Evolutionary conservation across 345 rosid genomes (phyloP).

Genomic region (Salix arbutifolia): DNA sequence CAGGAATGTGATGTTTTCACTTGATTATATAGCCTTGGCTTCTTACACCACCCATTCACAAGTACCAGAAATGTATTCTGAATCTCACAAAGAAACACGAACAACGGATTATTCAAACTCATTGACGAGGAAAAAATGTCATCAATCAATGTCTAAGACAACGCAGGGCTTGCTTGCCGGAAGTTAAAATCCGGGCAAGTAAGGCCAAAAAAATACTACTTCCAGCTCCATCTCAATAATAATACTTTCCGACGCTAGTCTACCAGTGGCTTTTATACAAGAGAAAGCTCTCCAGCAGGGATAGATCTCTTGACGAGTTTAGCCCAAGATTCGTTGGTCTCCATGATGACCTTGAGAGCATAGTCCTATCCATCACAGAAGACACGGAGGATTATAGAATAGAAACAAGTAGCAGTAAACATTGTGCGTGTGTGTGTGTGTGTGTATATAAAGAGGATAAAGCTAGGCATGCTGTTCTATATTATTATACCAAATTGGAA

Average conservation of each 20-base stretch:
- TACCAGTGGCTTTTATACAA: conserved; percentile 20
- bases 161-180: not conserved
- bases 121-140: not conserved
- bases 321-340: conserved; percentile 82
- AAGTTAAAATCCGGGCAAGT: conserved; percentile 4
- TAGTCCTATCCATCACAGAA: conserved; percentile 47
- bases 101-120: not conserved
- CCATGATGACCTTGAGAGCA: conserved; percentile 71
- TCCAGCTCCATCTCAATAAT: not conserved
- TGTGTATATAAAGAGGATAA: not conserved
- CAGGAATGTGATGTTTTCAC: not conserved
- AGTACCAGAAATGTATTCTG: not conserved
- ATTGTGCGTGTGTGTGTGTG: not conserved
- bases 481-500: not conserved
- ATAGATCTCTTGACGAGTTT: conserved; percentile 73
- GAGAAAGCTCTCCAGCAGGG: conserved; percentile 62
- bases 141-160: not conserved
- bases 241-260: conserved; percentile 2
- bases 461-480: not conserved
- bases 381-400: not conserved
- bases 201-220: conserved; percentile 1
- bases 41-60: no score
- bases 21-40: not conserved
- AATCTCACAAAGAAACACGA: not conserved
- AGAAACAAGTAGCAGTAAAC: not conserved